A percentile compares a stretch with the other conserved stretches of the same genome.
These are phyloP conservation scores for Ceratocystis cacaofunesta DNA, from an alignment of 2,329 filamentous ascomycete species.

Conservation along the genomic window DNA sequence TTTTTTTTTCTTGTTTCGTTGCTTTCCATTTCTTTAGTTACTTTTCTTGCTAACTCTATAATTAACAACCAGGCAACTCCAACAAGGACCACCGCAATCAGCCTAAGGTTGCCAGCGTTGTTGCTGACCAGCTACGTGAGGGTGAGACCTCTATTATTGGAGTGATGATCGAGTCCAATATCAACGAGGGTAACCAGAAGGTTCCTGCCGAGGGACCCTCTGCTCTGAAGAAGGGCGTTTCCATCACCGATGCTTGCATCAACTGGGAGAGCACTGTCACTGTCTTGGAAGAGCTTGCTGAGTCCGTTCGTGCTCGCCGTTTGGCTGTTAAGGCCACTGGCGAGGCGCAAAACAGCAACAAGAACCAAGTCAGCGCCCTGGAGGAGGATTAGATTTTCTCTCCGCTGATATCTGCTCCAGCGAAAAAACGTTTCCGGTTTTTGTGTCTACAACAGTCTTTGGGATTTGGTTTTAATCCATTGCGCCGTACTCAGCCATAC, in stretches of 20 bases:
- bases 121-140: slow-evolving; percentile 73
- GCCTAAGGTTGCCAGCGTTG: slow-evolving; percentile 70
- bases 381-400: slow-evolving; percentile 33
- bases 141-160: slow-evolving; percentile 83
- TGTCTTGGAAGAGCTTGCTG: slow-evolving; percentile 71
- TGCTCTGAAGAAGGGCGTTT: slow-evolving; percentile 73
- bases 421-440: not conserved
- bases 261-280: slow-evolving; percentile 74
- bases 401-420: not conserved
- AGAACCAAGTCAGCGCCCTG: slow-evolving; percentile 31
- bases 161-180: slow-evolving; percentile 98
- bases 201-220: slow-evolving; percentile 68
- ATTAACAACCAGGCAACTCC: slow-evolving; percentile 49
- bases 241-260: slow-evolving; percentile 93
- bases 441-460: no score
- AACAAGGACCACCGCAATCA: slow-evolving; percentile 97
- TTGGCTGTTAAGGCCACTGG: slow-evolving; percentile 28
- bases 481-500: not conserved
- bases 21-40: not conserved
- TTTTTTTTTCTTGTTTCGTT: not conserved
- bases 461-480: not conserved
- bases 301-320: slow-evolving; percentile 65
- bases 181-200: slow-evolving; percentile 82
- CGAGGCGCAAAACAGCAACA: slow-evolving; percentile 21
- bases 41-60: not conserved